Evolutionary conservation across 2,329 filamentous ascomycete species (phyloP).

Genomic region (Cryphonectria nitschkei): DNA sequence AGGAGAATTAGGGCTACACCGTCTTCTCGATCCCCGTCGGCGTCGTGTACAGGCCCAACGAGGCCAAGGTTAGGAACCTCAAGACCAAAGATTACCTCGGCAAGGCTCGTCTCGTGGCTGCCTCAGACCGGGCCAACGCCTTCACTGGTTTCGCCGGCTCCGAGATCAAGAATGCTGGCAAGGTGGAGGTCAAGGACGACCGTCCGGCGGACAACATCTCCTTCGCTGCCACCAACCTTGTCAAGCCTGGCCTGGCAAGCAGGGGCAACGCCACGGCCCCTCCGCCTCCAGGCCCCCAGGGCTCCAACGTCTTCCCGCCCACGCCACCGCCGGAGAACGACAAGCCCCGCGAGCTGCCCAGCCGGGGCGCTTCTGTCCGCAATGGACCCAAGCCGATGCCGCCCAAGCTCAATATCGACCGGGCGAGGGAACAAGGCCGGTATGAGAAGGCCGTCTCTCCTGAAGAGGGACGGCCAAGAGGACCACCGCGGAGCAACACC

Average conservation of each 20-base stretch:
- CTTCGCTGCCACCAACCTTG: conserved; percentile 89
- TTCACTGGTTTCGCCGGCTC: conserved; percentile 82
- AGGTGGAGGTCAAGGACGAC: conserved; percentile 70
- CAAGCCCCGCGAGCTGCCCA: conserved; percentile 51
- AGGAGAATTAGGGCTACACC: conserved; percentile 75
- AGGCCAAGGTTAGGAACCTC: conserved; percentile 96
- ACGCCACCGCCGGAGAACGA: conserved; percentile 95
- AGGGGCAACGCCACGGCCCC: conserved; percentile 59
- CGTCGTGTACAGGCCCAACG: conserved; percentile 92
- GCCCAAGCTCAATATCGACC: conserved; percentile 66
- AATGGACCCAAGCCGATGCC: conserved; percentile 64
- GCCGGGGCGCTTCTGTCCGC: conserved; percentile 63
- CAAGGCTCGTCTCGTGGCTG: conserved; percentile 90
- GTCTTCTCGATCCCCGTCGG: conserved; percentile 98
- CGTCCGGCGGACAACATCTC: conserved; percentile 83
- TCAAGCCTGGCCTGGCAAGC: conserved; percentile 81
- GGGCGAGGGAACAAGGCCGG: conserved; percentile 54
- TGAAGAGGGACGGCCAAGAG: conserved; percentile 43
- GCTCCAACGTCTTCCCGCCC: conserved; percentile 88
- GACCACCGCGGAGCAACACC: conserved; percentile 49
- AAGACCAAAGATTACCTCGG: conserved; percentile 98
- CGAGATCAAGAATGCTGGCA: conserved; percentile 73
- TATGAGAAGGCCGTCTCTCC: conserved; percentile 59
- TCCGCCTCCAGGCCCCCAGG: conserved; percentile 52
- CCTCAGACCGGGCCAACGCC: conserved; percentile 77